Evolutionary conservation across 2,329 filamentous ascomycete species (phyloP), one percentile per base, ranked within the genome.

Genomic region (Trichophyton mentagrophytes): DNA sequence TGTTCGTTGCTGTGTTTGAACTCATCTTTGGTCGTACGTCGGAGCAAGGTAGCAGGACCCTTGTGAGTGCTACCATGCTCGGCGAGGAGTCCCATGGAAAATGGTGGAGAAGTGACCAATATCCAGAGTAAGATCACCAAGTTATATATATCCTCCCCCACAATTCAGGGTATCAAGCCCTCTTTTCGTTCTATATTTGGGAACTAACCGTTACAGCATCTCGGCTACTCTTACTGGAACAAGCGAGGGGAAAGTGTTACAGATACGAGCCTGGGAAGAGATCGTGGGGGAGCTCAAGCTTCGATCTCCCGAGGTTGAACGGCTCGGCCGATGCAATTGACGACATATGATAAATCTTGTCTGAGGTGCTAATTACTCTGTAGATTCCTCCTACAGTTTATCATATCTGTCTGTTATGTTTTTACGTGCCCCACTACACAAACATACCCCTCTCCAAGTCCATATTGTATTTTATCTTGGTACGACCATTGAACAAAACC

Each of bases 11-110:
- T 67, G 20, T 75, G 15, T 62, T 76, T 60, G 71, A 70, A 58
- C 68, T 62, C 51, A 61, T 77, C 3, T 73, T 78, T 64, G 75
- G 72, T 3, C 71, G 77, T 11, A 74, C 72, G 5, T 66, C 76
- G 1, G 76, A 78, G 60, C 69, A 76, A 57, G 76, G 77, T 0
- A 76, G 74, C 59, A 72, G 77, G 40, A 71, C 73, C 3, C 67
- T 78, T 22, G 72, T 77, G 15, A 73, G 72, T 57, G 77, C 73
- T 1, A 74, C 74, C 4, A 66, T 72, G 33, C 69, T 75, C 30
- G 76, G 76, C 0, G 65, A 69, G 3, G 74, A 79, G 53, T 72
- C 71, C 7, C 73, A 78, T 60, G 77, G 77, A 1, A 71, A 70
- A 63, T 74, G 73, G 64, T 79, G 75, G 76, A 71, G 72, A 49